Base-by-base conservation (phyloP, 192 early-diverging fungal genomes). In the Glomus cerebriforme region DNA sequence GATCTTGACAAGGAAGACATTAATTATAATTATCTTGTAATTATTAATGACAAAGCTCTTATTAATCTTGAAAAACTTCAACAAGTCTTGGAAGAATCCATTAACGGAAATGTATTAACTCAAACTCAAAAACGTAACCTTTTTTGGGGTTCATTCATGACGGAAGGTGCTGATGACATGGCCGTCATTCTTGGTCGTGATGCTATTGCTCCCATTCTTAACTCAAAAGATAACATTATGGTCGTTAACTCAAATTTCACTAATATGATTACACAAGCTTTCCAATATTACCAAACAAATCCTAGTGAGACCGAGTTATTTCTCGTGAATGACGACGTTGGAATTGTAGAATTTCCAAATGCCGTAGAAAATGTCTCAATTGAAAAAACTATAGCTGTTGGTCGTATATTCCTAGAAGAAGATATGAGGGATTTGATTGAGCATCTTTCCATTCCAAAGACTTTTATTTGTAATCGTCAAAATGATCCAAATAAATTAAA, bases 21-120 rank as follows among this genome's bases (percentile, higher is more conserved):
- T 72, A 81, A 83, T 59, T 80, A 81, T 82, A 73, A 88, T 82
- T 83, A 84, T 79, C 63, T 90, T 76, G 62, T 90, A 29, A 49
- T 75, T 5, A 82, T 82, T 54, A 81, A 86, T 35, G 72, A 78
- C 43, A 31, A 81, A 19, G 77, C 85, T 4, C 79, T 86, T 63
- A 43, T 85, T 10, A 79, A 83, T 43, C 58, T 86, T 8, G 32
- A 68, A 1, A 78, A 70, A 37, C 74, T 86, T 13, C 78, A 82
- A 43, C 72, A 63, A 47, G 71, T 77, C 24, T 60, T 86, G 9
- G 49, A 73, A n/a, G 19, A 39, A 2, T 75, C 49, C 72, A 13
- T 73, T 75, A 29, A 71, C 79, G 47, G 75, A 79, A 17, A 63
- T 31, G 10, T 22, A 45, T 49, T 72, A 24, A 72, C 70, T 9